Base-by-base conservation (phyloP, 139 green algal genomes). In the Gonium pectorale region DNA sequence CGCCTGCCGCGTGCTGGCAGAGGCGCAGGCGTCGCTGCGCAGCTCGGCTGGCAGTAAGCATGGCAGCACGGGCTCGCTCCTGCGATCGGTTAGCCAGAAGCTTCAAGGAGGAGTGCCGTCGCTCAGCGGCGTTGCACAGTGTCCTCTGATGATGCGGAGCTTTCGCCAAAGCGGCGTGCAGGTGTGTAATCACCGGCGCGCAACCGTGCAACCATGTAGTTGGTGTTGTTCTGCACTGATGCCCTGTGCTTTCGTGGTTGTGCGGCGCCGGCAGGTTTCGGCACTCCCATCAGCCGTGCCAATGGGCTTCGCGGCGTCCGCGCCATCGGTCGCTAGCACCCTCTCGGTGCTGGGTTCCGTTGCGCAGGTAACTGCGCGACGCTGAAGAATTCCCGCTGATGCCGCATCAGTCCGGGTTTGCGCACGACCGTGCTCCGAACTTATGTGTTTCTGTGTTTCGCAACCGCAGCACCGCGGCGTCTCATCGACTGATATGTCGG, bases 231-330 rank as follows among this genome's bases (percentile, higher is more conserved):
- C n/a, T n/a, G 31, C 62, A 21, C 7, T 69, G n/a, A 69, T 41
- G 6, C 11, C 62, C 21, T 40, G n/a, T 29, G 56, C 7, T 21
- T 33, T 21, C 24, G 56, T 11, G 27, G 27, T 21, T 11, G 7
- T 29, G 22, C 22, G 56, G 8, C 56, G 31, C 11, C 31, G 24
- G 31, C 54, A 79, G 49, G 70, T 46, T 26, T 66, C 70, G 46
- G n/a, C 44, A 31, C 22, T 79, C 37, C 33, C 46, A 7, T 15
- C 44, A 29, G 33, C 35, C 15, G 17, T 66, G 35, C 49, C 70
- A 2, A 49, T 79, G 70, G 70, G 70, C 70, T 79, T 79, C 49
- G 70, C 70, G 31, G 70, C 70, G 31, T 79, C 70, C 33, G 44
- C 44, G 44, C 70, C 70, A 35, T 66, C 70, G 24, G 35, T 79